Conservation (phyloP, 257 asterid species). For the Solanum boliviense region DNA sequence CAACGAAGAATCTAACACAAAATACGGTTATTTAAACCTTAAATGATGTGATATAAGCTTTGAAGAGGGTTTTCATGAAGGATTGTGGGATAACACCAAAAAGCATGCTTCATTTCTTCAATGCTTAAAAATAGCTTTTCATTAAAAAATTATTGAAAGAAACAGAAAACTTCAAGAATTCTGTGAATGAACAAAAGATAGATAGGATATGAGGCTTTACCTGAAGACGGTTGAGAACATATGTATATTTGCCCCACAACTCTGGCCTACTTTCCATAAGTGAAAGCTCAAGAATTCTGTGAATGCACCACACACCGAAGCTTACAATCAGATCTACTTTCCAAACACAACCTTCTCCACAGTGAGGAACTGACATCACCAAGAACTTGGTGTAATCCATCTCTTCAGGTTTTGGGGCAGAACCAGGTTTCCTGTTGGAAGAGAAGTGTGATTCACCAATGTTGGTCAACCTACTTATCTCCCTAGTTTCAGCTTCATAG, state of each 20-base stretch:
- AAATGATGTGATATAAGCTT: neutral
- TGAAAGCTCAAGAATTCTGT: slow-evolving; percentile 82
- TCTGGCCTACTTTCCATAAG: slow-evolving; percentile 97
- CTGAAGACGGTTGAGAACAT: slow-evolving; percentile 92
- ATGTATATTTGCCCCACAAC: slow-evolving; percentile 97
- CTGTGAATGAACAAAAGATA: neutral
- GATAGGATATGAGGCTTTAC: slow-evolving; percentile 21
- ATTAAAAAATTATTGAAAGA: neutral
- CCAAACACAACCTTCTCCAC: slow-evolving; percentile 97
- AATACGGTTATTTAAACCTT: neutral
- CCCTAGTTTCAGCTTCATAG: slow-evolving; percentile 54
- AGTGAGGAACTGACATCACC: slow-evolving; percentile 63
- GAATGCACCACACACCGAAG: slow-evolving; percentile 99
- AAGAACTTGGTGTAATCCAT: slow-evolving; percentile 43
- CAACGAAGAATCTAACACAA: neutral
- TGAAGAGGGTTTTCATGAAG: neutral
- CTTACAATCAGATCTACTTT: slow-evolving; percentile 64
- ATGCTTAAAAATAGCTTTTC: neutral
- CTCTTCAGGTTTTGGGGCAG: slow-evolving; percentile 30
- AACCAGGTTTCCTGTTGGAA: slow-evolving; percentile 30
- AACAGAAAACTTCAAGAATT: neutral
- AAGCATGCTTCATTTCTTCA: neutral
- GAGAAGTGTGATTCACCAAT: slow-evolving; percentile 12
- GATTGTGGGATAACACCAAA: neutral
- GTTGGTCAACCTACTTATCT: slow-evolving; percentile 5